These are phyloP conservation scores for Aquilaria malaccensis DNA, from an alignment of 345 rosid species.

Conservation along the genomic window DNA sequence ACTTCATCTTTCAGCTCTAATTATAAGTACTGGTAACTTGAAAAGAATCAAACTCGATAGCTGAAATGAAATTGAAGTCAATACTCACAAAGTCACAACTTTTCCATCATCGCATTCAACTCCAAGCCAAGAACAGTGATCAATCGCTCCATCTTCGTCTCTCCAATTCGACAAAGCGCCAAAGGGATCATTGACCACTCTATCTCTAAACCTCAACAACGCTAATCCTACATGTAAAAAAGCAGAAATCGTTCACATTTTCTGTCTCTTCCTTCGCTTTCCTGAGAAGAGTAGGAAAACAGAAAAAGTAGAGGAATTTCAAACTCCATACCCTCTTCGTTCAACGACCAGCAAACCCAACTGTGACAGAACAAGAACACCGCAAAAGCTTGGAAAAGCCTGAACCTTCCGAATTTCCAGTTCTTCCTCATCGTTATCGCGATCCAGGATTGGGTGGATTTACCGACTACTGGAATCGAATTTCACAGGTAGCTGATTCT, in stretches of 20 bases:
- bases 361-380: slow-evolving; percentile 26
- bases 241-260: slow-evolving; percentile 37
- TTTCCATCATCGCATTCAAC: slow-evolving; percentile 38
- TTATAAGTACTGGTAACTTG: not conserved
- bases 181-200: slow-evolving; percentile 61
- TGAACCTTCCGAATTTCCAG: slow-evolving; percentile 27
- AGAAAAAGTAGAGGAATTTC: not conserved
- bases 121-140: slow-evolving; percentile 50
- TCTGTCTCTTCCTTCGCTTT: slow-evolving; percentile 18
- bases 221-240: slow-evolving; percentile 52
- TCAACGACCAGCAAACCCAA: slow-evolving; percentile 36
- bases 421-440: slow-evolving; percentile 17
- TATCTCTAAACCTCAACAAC: slow-evolving; percentile 52
- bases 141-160: slow-evolving; percentile 22
- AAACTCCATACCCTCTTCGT: slow-evolving; percentile 45
- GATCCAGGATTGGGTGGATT: not conserved
- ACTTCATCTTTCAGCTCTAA: not conserved
- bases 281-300: slow-evolving; percentile 6
- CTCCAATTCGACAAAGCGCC: slow-evolving; percentile 54
- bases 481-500: not conserved
- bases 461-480: not conserved
- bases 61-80: not conserved
- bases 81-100: slow-evolving; percentile 41
- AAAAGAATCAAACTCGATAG: not conserved
- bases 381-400: slow-evolving; percentile 11